Evolutionary conservation across 345 rosid species (phyloP).

Genomic region (Rhodamnia rubescens): DNA sequence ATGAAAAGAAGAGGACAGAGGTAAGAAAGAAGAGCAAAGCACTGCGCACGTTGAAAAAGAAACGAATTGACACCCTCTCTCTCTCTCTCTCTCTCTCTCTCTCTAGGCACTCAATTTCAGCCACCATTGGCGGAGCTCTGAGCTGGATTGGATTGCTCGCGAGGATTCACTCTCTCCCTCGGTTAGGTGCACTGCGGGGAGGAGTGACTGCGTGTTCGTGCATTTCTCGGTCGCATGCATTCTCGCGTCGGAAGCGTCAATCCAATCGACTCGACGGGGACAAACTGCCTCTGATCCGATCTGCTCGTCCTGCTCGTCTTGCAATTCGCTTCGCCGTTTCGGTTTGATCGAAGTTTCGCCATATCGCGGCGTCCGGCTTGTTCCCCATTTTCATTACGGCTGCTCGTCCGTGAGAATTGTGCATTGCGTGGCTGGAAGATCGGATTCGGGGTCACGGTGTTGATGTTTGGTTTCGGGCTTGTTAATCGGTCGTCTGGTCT

Average conservation of each 20-base stretch:
- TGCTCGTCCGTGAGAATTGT: neutral
- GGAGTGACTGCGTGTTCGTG: too few species aligned
- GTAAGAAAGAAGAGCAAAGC: neutral
- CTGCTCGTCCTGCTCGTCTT: neutral
- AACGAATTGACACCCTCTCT: slow-evolving; percentile 6
- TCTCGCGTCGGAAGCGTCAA: neutral
- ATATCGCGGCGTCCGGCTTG: neutral
- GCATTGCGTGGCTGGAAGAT: neutral
- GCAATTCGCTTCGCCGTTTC: neutral
- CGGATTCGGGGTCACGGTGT: neutral
- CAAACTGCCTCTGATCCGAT: neutral
- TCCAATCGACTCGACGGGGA: neutral
- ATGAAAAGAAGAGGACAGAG: neutral
- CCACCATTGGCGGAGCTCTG: neutral
- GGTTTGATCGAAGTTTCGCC: neutral
- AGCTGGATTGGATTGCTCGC: neutral
- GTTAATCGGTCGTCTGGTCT: neutral
- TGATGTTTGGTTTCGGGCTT: neutral
- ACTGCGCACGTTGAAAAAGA: slow-evolving; percentile 2
- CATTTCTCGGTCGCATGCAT: neutral
- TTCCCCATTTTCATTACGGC: neutral
- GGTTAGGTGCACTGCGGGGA: neutral
- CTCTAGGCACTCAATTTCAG: neutral
- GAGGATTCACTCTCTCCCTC: neutral
- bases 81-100: neutral